These are phyloP conservation scores for Purpureocillium takamizusanense DNA, from an alignment of 2,329 filamentous ascomycete genomes.

Conservation along the genomic window DNA sequence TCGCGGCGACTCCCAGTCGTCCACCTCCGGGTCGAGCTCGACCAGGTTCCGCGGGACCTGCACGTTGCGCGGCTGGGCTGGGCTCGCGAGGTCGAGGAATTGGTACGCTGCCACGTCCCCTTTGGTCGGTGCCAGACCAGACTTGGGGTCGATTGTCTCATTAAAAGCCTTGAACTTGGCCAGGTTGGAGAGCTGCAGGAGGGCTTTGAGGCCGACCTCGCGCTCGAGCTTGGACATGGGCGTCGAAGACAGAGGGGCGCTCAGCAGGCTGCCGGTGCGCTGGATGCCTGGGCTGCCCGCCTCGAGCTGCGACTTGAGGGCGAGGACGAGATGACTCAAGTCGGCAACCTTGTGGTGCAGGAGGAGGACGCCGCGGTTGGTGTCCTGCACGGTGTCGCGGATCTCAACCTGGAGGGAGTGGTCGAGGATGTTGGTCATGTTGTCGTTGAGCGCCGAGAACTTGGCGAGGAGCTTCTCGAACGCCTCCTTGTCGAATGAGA, in stretches of 20 bases:
- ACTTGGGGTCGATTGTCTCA: slow-evolving; percentile 30
- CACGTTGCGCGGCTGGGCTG: slow-evolving; percentile 21
- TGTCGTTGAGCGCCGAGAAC: slow-evolving; percentile 36
- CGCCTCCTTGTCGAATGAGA: slow-evolving; percentile 34
- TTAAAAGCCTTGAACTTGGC: slow-evolving; percentile 45
- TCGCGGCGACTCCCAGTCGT: slow-evolving; percentile 23
- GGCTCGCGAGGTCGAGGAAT: slow-evolving; percentile 29
- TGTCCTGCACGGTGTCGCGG: slow-evolving; percentile 36
- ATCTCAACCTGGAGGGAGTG: slow-evolving; percentile 37
- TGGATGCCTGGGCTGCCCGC: not conserved
- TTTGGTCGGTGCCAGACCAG: slow-evolving; percentile 12
- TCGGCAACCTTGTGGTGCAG: slow-evolving; percentile 37
- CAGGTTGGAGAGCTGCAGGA: slow-evolving; percentile 31
- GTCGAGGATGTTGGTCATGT: slow-evolving; percentile 38
- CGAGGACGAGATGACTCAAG: slow-evolving; percentile 34
- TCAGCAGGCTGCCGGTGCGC: slow-evolving; percentile 1
- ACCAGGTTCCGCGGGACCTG: slow-evolving; percentile 25
- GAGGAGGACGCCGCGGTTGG: slow-evolving; percentile 36
- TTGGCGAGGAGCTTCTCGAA: slow-evolving; percentile 34
- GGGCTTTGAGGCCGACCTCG: slow-evolving; percentile 27
- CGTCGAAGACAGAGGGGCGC: slow-evolving; percentile 9
- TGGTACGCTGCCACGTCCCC: slow-evolving; percentile 26
- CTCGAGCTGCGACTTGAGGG: slow-evolving; percentile 33
- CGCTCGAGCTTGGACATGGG: slow-evolving; percentile 24
- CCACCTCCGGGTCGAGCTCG: slow-evolving; percentile 19